Conservation (phyloP, 768 basidiomycete species). For the Pholiota microspora region DNA sequence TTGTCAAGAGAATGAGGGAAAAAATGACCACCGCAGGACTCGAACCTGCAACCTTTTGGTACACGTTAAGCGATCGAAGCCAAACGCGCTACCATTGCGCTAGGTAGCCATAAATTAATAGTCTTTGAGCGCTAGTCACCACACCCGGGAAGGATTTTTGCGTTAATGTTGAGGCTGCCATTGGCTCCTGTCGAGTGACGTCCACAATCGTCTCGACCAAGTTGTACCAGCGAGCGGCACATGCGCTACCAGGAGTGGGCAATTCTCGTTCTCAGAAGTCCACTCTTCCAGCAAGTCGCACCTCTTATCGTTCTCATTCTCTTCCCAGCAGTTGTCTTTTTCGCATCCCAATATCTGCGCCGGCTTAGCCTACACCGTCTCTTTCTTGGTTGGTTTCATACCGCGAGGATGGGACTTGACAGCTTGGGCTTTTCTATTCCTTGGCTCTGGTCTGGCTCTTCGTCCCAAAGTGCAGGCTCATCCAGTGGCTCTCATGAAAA, state of each 20-base stretch:
- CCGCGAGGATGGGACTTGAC: constrained; percentile 55
- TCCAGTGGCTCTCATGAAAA: constrained; percentile 27
- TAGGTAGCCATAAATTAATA: constrained; percentile 59
- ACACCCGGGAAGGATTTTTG: not conserved
- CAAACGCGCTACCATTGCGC: constrained; percentile 96
- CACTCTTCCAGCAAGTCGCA: constrained; percentile 51
- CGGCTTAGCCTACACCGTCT: constrained; percentile 21
- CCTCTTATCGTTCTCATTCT: constrained; percentile 56
- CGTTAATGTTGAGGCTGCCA: not conserved
- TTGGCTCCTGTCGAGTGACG: not conserved
- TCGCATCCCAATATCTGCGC: constrained; percentile 31
- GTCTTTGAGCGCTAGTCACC: not conserved
- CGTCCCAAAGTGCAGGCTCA: constrained; percentile 8
- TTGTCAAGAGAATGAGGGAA: not conserved
- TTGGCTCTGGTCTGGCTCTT: constrained; percentile 58
- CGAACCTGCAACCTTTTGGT: constrained; percentile 97
- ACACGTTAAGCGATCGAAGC: constrained; percentile 71
- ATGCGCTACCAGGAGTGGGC: constrained; percentile 47
- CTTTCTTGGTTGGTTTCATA: constrained; percentile 25
- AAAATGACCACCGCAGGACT: constrained; percentile 86
- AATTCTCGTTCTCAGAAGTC: constrained; percentile 36
- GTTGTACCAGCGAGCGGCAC: constrained; percentile 22
- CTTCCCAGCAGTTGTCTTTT: constrained; percentile 50
- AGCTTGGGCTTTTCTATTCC: constrained; percentile 51
- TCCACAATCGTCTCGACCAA: constrained; percentile 1